Base-by-base conservation (phyloP, 495 filamentous ascomycete genomes). In the Neurospora pannonica region DNA sequence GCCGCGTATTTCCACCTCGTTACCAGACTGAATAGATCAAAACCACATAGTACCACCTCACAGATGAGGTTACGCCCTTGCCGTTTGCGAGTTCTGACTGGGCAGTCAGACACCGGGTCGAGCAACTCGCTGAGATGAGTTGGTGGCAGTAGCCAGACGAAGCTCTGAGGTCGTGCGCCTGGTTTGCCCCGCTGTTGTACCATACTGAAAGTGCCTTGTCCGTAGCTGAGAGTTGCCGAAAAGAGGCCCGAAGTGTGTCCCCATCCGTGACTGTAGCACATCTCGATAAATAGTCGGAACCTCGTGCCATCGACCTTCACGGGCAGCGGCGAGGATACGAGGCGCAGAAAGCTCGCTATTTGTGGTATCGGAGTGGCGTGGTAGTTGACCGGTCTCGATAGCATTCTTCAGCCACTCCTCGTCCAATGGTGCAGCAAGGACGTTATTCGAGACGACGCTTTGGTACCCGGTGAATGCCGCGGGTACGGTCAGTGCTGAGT, bases 391-490 rank as follows among this genome's bases (percentile, higher is more conserved):
- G 11, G 84, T 82, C 71, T 95, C 93, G 39, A 91, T 89, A 67
- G 90, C 90, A 77, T 94, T 92, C 80, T 94, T 95, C 42, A 96
- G 81, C 91, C 92, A 96, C 81, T 93, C 92, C 81, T 96, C 42
- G 42, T 46, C 93, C 90, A 90, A 95, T 74, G 54, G 54, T 17
- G 28, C 13, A 31, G 15, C 24, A 15, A 67, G 54, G 13, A 67
- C 7, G 54, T 15, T 36, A 36, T 34, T 36, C 28, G 28, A 28
- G 5, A 34, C 54, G 28, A 34, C 31, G 15, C 15, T 67, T 67
- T 67, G 54, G 54, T 67, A 19, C 54, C 54, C 28, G 7, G 28
- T 19, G 15, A 34, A 67, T 34, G 54, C 42, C 19, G 42, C 11
- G 13, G 28, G 13, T 28, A 67, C 54, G 7, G 54, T 67, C 28